phyloP scores from a whole-genome alignment of 140 eudicot species.

The Anethum foeniculum region DNA sequence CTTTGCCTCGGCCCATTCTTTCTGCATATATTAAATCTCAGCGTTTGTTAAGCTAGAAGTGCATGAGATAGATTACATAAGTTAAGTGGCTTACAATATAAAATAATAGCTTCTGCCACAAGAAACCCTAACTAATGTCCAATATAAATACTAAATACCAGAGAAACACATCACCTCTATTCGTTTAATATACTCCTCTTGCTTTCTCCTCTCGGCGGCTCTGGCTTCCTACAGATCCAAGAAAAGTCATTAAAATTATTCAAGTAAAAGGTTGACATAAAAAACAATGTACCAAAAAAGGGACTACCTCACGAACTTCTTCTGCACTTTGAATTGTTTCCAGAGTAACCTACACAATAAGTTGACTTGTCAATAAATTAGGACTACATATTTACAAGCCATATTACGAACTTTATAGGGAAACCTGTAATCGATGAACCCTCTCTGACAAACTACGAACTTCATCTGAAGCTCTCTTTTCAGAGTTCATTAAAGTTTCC shows the following conservation, averaged over 20 bases:
- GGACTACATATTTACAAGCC: background rate
- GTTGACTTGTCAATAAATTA: background rate
- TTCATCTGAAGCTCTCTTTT: constrained; percentile 85
- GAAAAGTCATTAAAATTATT: background rate
- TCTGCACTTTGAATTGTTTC: constrained; percentile 81
- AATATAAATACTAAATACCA: background rate
- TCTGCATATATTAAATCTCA: constrained; percentile 18
- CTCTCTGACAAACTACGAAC: constrained; percentile 74
- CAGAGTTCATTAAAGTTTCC: constrained; percentile 57
- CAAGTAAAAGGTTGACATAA: background rate
- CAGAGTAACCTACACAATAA: constrained; percentile 49
- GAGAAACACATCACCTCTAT: constrained; percentile 37
- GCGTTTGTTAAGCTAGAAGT: background rate
- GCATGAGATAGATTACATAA: background rate
- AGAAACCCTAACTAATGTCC: background rate
- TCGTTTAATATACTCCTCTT: constrained; percentile 58
- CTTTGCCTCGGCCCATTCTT: constrained; percentile 97
- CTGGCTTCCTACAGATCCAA: constrained; percentile 51
- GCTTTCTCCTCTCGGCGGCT: constrained; percentile 56
- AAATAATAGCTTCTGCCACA: background rate
- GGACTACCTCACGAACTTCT: constrained; percentile 59
- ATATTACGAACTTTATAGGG: background rate
- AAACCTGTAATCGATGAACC: constrained; percentile 62
- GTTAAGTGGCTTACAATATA: background rate
- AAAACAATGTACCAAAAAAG: background rate